These are phyloP conservation scores for Sherardia arvensis DNA, from an alignment of 257 asterid genomes.

Conservation along the genomic window DNA sequence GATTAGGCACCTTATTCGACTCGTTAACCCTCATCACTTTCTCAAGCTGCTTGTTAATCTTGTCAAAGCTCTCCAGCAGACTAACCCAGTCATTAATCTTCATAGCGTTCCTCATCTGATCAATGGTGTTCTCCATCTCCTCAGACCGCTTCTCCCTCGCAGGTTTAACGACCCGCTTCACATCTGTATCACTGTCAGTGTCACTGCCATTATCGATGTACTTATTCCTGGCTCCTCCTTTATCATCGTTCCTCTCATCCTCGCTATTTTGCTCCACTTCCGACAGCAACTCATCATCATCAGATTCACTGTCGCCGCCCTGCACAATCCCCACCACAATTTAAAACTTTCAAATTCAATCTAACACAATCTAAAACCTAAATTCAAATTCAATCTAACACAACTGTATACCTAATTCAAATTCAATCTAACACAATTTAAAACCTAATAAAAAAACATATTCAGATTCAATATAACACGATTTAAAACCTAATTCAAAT, in stretches of 20 bases:
- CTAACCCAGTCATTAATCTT: conserved; percentile 66
- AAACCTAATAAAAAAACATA: no score
- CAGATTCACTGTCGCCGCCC: conserved; percentile 64
- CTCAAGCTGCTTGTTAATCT: conserved; percentile 89
- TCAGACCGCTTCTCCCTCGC: background rate
- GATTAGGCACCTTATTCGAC: conserved; percentile 58
- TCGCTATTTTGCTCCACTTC: conserved; percentile 36
- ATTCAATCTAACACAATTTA: no score
- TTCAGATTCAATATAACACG: no score
- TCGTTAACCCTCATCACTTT: conserved; percentile 86
- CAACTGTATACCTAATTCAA: no score
- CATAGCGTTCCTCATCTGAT: background rate
- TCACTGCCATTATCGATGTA: conserved; percentile 34
- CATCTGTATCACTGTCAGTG: conserved; percentile 67
- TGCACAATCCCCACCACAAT: background rate
- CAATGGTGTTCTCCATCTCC: background rate
- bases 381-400: background rate
- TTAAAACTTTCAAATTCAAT: no score
- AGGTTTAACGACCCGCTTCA: conserved; percentile 70
- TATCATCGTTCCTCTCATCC: conserved; percentile 23
- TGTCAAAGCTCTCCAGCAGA: conserved; percentile 90
- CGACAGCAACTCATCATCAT: conserved; percentile 40
- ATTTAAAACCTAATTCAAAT: no score
- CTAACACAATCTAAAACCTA: no score
- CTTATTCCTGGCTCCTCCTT: conserved; percentile 23